A percentile compares a stretch with the other conserved stretches of the same genome.
phyloP scores from a whole-genome alignment of 2,329 filamentous ascomycete genomes.

The Aspergillus flavus region DNA sequence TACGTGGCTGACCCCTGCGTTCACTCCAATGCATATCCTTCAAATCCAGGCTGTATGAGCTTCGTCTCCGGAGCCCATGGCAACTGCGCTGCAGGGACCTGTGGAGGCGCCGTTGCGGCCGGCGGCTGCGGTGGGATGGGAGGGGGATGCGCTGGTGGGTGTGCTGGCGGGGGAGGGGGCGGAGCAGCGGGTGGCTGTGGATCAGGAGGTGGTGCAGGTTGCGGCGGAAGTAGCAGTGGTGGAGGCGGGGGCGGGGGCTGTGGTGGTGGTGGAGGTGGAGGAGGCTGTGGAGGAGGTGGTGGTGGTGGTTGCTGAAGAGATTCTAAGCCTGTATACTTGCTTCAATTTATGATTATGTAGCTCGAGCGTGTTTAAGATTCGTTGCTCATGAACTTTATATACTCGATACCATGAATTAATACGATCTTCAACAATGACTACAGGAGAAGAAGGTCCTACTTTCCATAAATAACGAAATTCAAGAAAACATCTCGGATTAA shows the following conservation, averaged over 20 bases:
- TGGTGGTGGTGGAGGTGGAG: conserved; percentile 13
- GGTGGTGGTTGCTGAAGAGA: conserved; percentile 12
- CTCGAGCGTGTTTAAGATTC: background rate
- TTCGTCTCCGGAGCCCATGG: conserved; percentile 43
- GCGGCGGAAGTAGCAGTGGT: conserved; percentile 14
- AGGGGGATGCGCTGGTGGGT: conserved; percentile 39
- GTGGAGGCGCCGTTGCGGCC: conserved; percentile 47
- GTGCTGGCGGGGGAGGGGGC: conserved; percentile 39
- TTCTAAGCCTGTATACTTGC: background rate
- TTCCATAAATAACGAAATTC: too few species aligned
- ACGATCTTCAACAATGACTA: background rate
- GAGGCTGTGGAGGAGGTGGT: conserved; percentile 14
- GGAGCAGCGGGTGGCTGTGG: conserved; percentile 45
- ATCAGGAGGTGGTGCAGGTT: conserved; percentile 34
- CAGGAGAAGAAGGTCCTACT: too few species aligned
- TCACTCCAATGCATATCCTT: conserved; percentile 44
- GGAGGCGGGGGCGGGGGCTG: conserved; percentile 13
- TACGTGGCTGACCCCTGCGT: conserved; percentile 50
- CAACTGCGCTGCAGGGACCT: conserved; percentile 52
- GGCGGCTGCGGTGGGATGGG: conserved; percentile 46
- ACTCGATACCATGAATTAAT: background rate
- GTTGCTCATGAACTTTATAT: background rate
- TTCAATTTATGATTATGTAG: background rate
- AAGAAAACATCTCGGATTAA: background rate
- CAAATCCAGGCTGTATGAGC: conserved; percentile 50